Conservation (phyloP, 495 filamentous ascomycete genomes). For the Penicillium ucsense region DNA sequence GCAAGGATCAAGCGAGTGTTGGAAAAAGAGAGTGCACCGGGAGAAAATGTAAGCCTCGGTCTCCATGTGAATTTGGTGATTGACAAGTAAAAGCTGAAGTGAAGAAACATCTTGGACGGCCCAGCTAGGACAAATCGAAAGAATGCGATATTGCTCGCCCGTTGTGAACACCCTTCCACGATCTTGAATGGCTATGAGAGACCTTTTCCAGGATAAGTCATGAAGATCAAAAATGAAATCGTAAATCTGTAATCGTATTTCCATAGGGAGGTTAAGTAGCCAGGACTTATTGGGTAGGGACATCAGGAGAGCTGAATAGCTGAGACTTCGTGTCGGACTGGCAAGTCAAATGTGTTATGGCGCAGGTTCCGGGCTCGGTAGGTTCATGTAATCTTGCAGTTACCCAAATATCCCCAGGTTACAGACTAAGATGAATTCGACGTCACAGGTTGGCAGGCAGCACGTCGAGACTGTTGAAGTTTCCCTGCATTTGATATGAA, state of each 20-base stretch:
- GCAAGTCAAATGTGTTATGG: too few relatives aligned
- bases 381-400: too few relatives aligned
- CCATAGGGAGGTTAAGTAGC: conserved; percentile 25
- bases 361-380: too few relatives aligned
- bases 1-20: conserved; percentile 30
- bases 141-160: conserved; percentile 21
- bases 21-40: conserved; percentile 33
- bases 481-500: too few relatives aligned
- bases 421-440: too few relatives aligned
- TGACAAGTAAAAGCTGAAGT: conserved; percentile 21
- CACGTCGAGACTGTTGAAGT: too few relatives aligned
- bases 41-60: conserved; percentile 32
- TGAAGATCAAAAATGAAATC: conserved; percentile 26
- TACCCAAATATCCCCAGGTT: too few relatives aligned
- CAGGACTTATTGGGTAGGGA: neutral
- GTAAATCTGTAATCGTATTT: conserved; percentile 35
- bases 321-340: too few relatives aligned
- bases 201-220: conserved; percentile 28
- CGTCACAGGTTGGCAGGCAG: too few relatives aligned
- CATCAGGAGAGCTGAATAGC: too few relatives aligned
- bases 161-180: conserved; percentile 24
- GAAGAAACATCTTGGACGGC: conserved; percentile 23
- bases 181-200: conserved; percentile 28
- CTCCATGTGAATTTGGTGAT: conserved; percentile 35
- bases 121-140: conserved; percentile 33